These are phyloP conservation scores for Sporisorium scitamineum DNA, from an alignment of 1,284 basidiomycete genomes.

Conservation along the genomic window DNA sequence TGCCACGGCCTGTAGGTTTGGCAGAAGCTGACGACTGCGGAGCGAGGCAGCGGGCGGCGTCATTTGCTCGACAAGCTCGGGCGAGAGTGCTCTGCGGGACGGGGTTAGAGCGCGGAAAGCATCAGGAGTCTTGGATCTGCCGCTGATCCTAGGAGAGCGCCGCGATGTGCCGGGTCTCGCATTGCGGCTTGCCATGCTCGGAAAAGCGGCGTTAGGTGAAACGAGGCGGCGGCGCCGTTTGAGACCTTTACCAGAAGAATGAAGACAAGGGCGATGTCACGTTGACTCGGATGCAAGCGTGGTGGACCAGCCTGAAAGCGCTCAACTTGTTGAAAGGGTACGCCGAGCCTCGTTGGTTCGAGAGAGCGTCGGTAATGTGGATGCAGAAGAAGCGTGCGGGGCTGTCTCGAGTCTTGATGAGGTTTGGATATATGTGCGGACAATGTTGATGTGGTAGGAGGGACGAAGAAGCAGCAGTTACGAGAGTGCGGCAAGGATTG, in stretches of 20 bases:
- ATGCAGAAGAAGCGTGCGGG: not conserved
- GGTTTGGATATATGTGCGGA: not conserved
- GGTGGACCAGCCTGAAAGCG: not conserved
- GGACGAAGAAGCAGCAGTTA: not conserved
- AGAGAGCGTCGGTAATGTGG: not conserved
- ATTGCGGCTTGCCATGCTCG: constrained; percentile 22
- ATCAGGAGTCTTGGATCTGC: constrained; percentile 26
- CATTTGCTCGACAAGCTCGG: constrained; percentile 33
- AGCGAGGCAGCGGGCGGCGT: constrained; percentile 18
- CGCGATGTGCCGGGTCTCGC: constrained; percentile 11
- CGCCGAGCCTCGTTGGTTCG: not conserved
- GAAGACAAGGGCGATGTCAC: not conserved
- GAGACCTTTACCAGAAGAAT: not conserved
- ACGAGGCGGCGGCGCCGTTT: not conserved
- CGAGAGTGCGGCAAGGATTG: too few relatives aligned
- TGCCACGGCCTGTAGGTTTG: constrained; percentile 1
- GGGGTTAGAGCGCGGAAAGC: constrained; percentile 12
- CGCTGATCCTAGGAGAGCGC: constrained; percentile 30
- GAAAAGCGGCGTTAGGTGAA: not conserved
- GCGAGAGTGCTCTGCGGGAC: constrained; percentile 20
- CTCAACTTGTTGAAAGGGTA: not conserved
- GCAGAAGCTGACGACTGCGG: constrained; percentile 9
- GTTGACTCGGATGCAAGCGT: not conserved
- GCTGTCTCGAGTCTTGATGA: not conserved
- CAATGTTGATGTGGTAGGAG: not conserved